Evolutionary conservation across 352 stramenopile genomes (phyloP).

Genomic region (Peronospora tabacina): DNA sequence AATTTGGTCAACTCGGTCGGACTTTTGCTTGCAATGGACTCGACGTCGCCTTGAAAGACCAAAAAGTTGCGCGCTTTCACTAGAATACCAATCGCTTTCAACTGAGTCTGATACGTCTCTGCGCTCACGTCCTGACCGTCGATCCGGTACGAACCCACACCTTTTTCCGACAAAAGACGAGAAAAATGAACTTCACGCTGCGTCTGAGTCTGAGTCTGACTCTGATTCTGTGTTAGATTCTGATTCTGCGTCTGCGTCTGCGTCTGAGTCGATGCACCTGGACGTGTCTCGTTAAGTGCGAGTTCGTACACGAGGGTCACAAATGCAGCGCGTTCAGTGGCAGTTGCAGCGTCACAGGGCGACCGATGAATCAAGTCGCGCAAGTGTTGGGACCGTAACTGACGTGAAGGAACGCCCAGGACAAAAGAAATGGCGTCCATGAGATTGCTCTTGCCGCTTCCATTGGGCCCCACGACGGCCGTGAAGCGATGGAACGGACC

Average conservation of each 20-base stretch:
- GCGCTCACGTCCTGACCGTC: conserved; percentile 75
- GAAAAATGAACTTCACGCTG: conserved; percentile 85
- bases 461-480: conserved; percentile 96
- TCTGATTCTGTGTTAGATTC: too few relatives aligned
- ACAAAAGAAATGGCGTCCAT: conserved; percentile 98
- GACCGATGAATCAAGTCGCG: conserved; percentile 93
- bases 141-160: conserved; percentile 78
- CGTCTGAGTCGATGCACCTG: not conserved
- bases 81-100: conserved; percentile 95
- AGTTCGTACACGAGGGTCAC: conserved; percentile 94
- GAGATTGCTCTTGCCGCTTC: conserved; percentile 89
- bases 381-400: conserved; percentile 94
- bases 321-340: conserved; percentile 47
- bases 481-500: conserved; percentile 98
- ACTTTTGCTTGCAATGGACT: conserved; percentile 94
- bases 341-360: conserved; percentile 37
- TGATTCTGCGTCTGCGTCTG: too few relatives aligned
- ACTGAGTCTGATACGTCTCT: conserved; percentile 90
- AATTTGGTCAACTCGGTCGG: conserved; percentile 94
- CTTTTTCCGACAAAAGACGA: conserved; percentile 89
- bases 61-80: conserved; percentile 99
- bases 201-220: not conserved
- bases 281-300: conserved; percentile 47
- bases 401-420: conserved; percentile 92
- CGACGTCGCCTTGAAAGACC: conserved; percentile 99